Evolutionary conservation across 1,284 basidiomycete species (phyloP).

Genomic region (Cutaneotrichosporon sp.): DNA sequence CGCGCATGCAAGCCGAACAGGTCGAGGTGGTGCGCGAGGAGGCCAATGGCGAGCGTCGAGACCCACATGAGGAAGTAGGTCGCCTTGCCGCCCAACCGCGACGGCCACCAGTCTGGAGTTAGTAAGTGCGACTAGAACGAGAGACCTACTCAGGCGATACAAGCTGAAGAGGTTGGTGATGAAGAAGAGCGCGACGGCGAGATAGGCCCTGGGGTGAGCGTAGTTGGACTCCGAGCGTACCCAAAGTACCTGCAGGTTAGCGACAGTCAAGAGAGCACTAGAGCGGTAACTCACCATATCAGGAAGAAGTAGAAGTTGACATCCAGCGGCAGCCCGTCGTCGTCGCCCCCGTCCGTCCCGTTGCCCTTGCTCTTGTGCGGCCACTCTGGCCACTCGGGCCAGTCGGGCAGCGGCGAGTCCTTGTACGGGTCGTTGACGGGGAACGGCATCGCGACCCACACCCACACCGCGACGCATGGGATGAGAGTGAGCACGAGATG

Average conservation of each 20-base stretch:
- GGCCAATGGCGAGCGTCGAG: conserved; percentile 55
- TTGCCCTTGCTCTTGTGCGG: conserved; percentile 11
- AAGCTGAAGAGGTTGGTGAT: conserved; percentile 61
- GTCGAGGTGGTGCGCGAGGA: conserved; percentile 56
- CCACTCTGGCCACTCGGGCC: conserved; percentile 42
- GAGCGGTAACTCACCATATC: conserved; percentile 41
- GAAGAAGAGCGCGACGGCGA: conserved; percentile 58
- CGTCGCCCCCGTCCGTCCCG: conserved; percentile 10
- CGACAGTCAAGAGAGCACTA: not conserved
- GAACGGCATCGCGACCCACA: conserved; percentile 60
- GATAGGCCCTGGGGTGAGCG: conserved; percentile 48
- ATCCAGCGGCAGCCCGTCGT: conserved; percentile 48
- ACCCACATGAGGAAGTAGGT: conserved; percentile 59
- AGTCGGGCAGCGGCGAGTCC: conserved; percentile 49
- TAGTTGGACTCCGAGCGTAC: conserved; percentile 17
- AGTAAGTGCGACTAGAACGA: not conserved
- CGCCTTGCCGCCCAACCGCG: conserved; percentile 56
- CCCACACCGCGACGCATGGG: conserved; percentile 58
- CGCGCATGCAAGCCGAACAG: conserved; percentile 48
- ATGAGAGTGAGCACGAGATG: conserved; percentile 57
- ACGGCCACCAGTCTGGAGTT: conserved; percentile 52
- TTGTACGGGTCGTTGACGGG: conserved; percentile 57
- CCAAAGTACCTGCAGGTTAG: conserved; percentile 46
- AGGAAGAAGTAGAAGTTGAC: conserved; percentile 59
- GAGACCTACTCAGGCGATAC: conserved; percentile 51